These are phyloP conservation scores for Tolypocladium capitatum DNA, from an alignment of 2,329 filamentous ascomycete genomes.

Conservation along the genomic window DNA sequence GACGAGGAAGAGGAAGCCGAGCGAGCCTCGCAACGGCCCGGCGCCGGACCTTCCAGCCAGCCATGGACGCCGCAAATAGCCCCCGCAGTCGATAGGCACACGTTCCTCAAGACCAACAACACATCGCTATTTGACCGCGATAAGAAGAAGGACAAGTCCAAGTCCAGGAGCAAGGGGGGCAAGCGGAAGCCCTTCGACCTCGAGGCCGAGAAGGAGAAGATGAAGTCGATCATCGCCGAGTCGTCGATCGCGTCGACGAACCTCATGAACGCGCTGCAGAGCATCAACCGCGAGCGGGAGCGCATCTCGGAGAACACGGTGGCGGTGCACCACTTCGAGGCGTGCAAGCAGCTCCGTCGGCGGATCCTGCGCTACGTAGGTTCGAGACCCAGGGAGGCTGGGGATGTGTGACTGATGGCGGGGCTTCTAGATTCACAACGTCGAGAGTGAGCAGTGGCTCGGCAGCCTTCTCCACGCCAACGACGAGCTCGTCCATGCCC, in stretches of 20 bases:
- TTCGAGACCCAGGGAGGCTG: neutral
- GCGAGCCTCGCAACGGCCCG: conserved; percentile 15
- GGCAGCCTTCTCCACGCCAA: conserved; percentile 87
- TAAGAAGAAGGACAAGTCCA: conserved; percentile 39
- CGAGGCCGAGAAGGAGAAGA: conserved; percentile 73
- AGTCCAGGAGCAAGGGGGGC: conserved; percentile 26
- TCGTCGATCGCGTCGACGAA: conserved; percentile 86
- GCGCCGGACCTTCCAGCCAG: conserved; percentile 1
- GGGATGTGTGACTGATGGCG: neutral
- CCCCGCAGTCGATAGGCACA: neutral
- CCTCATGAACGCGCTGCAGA: conserved; percentile 72
- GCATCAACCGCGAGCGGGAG: conserved; percentile 80
- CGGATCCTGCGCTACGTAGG: conserved; percentile 70
- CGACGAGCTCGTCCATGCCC: conserved; percentile 82
- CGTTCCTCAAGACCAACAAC: no score
- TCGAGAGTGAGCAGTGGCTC: conserved; percentile 84
- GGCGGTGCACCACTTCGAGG: conserved; percentile 67
- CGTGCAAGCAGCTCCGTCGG: conserved; percentile 71
- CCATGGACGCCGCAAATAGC: neutral
- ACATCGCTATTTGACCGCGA: conserved; percentile 11
- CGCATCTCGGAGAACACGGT: conserved; percentile 74
- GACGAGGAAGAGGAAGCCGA: conserved; percentile 45
- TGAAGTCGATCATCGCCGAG: conserved; percentile 80
- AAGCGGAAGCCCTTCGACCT: conserved; percentile 62
- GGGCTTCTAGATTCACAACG: conserved; percentile 59